phyloP scores from a whole-genome alignment of 2,329 filamentous ascomycete genomes.

The Magnaporthales sp. region DNA sequence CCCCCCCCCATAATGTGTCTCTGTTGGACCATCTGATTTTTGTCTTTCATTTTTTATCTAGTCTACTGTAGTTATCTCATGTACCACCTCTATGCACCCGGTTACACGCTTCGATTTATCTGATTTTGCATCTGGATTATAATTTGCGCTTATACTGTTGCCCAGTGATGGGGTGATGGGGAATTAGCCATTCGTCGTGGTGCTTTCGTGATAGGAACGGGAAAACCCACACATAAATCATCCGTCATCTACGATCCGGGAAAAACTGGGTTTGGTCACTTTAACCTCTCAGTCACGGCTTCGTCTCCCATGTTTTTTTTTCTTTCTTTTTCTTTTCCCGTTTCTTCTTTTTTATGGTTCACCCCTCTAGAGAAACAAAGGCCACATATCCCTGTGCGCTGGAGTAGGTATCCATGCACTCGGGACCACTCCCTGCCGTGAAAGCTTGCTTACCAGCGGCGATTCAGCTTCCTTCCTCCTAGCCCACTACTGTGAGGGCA shows the following conservation, averaged over 20 bases:
- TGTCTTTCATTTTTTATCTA: background rate
- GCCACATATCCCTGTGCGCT: background rate
- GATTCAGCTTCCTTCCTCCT: background rate
- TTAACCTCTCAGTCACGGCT: background rate
- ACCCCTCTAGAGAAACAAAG: background rate
- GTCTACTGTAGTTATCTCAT: background rate
- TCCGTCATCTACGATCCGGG: background rate
- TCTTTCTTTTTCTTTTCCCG: conserved; percentile 8
- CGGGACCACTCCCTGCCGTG: background rate
- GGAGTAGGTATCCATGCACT: background rate
- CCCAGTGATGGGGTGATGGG: no score
- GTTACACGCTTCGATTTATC: background rate
- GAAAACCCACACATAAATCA: background rate
- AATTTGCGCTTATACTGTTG: background rate
- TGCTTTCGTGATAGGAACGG: background rate
- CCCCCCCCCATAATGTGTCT: background rate
- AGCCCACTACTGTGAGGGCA: background rate
- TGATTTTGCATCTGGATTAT: background rate
- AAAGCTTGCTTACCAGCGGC: background rate
- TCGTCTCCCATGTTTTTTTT: conserved; percentile 1
- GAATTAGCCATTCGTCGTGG: no score
- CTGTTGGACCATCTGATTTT: background rate
- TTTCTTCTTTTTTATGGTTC: conserved; percentile 7
- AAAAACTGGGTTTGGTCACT: background rate
- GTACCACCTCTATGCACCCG: background rate